A percentile compares a stretch with the other conserved stretches of the same genome.
phyloP scores from a whole-genome alignment of 257 asterid genomes.

The Rehmannia glutinosa region DNA sequence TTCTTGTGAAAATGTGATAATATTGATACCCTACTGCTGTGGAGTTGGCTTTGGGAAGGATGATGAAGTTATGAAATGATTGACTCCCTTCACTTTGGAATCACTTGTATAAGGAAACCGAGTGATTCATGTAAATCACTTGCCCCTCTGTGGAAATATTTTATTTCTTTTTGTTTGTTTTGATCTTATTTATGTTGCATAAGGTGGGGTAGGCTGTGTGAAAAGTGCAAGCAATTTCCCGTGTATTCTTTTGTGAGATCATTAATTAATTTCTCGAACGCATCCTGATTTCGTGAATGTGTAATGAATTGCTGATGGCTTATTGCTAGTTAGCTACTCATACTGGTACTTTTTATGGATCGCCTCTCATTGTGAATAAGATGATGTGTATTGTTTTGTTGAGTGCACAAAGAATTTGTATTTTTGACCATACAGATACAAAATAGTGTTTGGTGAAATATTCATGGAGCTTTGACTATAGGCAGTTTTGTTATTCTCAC shows the following conservation, averaged over 20 bases:
- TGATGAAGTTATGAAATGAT: slow-evolving; percentile 2
- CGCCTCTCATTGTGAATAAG: too few species aligned
- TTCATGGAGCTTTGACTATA: background rate
- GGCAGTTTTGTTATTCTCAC: too few species aligned
- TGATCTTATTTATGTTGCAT: background rate
- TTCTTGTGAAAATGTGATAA: slow-evolving; percentile 3
- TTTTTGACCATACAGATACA: too few species aligned
- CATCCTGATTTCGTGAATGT: background rate
- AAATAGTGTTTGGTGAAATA: background rate
- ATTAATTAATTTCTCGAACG: background rate
- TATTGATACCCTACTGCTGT: background rate
- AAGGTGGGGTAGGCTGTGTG: background rate
- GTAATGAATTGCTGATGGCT: too few species aligned
- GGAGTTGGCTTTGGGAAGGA: slow-evolving; percentile 3
- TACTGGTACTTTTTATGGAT: too few species aligned
- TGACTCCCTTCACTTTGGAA: background rate
- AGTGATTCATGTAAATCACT: background rate
- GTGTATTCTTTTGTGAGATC: background rate
- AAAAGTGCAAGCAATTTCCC: background rate
- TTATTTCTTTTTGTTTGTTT: background rate
- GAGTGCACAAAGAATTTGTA: too few species aligned
- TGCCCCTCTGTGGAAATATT: background rate
- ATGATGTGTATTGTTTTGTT: too few species aligned
- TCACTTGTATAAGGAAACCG: background rate
- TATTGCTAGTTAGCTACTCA: too few species aligned